Evolutionary conservation across 306 rosid genomes (phyloP), one percentile per base, ranked within the genome.

Genomic region (Cicer judaicum): DNA sequence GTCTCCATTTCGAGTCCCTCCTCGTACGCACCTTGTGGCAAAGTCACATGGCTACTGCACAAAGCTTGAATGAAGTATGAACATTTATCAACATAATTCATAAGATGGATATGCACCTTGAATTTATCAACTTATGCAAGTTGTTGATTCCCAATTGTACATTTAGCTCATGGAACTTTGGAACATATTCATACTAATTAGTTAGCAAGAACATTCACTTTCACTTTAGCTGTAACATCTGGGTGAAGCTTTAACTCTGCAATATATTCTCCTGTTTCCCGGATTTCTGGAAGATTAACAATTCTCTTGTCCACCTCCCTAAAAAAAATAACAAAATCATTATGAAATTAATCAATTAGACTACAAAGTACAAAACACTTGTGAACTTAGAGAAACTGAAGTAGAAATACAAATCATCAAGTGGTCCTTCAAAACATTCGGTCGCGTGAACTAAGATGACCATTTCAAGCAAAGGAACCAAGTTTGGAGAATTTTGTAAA

Each of bases 161-260:
- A 77, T 43, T 60, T 70, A 46, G 36, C 38, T 64, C 6, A 47
- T 24, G 56, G 68, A 71, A 78, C 80, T 73, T 55, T 14, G 64
- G 10, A 62, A 61, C 60, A 72, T 55, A 73, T 84, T 13, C 6
- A 76, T 70, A 64, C 89, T 24, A 24, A 24, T 86, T 68, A 94
- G 83, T 91, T 94, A 38, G 96, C 96, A 76, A 5, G 82, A 65
- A 94, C 96, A 70, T 74, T 87, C 80, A 94, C 42, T 78, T 86
- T 86, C 78, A 94, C 93, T 78, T 74, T 86, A 72, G 99, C 99
- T 18, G 90, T 84, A 74, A 94, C 92, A 70, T 94, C 99, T 8
- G 99, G 98, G 87, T 94, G 99, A 81, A 94, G 98, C 87, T 88
- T 94, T 79, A 94, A 73, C 79, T 92, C 97, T n/a, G 96, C 97